Evolutionary conservation across 306 rosid genomes (phyloP), one percentile per base, ranked within the genome.

Genomic region (Casuarina cunninghamiana): DNA sequence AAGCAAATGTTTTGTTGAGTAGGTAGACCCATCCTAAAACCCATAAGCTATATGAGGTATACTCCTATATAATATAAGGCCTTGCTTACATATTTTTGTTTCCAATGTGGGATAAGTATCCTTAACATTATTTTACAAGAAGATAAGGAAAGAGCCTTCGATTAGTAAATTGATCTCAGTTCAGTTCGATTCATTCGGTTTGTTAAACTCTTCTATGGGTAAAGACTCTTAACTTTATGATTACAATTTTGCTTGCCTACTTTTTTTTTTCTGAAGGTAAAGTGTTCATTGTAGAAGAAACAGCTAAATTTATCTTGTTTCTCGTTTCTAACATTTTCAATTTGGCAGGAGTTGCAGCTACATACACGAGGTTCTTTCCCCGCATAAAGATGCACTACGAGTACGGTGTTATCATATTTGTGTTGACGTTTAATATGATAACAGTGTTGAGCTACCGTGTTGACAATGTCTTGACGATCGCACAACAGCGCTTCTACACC

Each of bases 331-430:
- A 26, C 16, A 49, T 54, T 10, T 79, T 83, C 79, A 66, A 70
- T 84, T 61, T 76, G 73, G 81, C 92, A 95, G 98, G 97, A 89
- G 79, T 87, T 80, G 79, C 87, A 67, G 88, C 97, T 58, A 89
- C 97, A 70, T 95, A 95, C 57, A 82, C 88, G 84, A 91, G 98
- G 79, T 95, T 95, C 88, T 69, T 92, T 83, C 98, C 98, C n/a
- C 80, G 87, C 75, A 91, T 93, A 79, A 95, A 89, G 87, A 95
- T 81, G 89, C 91, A 95, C 84, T 93, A 91, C 83, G 97, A 95
- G 82, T 95, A 95, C 69, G 97, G 96, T 4, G 84, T 91, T 10
- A 93, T 93, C 77, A 95, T 95, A 82, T 95, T 95, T 77, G 91
- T 95, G 79, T 81, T 95, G 84, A 95, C 99, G 6, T 95, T 95